Evolutionary conservation across 2,329 filamentous ascomycete species (phyloP).

Genomic region (Leptographium galeiforme): DNA sequence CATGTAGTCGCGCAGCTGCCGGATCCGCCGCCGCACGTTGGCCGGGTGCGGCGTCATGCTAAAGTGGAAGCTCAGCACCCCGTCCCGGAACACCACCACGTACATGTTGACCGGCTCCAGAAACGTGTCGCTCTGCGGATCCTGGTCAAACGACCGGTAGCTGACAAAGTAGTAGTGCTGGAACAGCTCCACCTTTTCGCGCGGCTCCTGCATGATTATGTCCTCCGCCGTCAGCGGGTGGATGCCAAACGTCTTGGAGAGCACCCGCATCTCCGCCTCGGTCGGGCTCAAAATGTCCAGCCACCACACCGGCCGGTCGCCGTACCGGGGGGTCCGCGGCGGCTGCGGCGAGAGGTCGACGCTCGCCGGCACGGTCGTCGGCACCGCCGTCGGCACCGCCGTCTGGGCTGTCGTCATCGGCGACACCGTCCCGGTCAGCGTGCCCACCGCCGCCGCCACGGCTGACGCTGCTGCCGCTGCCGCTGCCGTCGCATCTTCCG

Average conservation of each 20-base stretch:
- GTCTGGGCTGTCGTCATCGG: neutral
- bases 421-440: neutral
- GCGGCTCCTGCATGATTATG: conserved; percentile 92
- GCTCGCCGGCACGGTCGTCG: conserved; percentile 8
- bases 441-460: neutral
- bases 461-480: neutral
- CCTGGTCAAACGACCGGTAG: conserved; percentile 95
- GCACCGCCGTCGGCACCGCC: neutral
- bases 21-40: conserved; percentile 85
- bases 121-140: conserved; percentile 76
- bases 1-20: conserved; percentile 86
- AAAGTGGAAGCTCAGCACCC: conserved; percentile 93
- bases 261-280: conserved; percentile 87
- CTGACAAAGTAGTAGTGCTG: conserved; percentile 98
- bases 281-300: conserved; percentile 84
- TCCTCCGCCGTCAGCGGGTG: conserved; percentile 93
- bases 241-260: conserved; percentile 87
- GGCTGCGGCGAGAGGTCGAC: conserved; percentile 8
- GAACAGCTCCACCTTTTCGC: conserved; percentile 96
- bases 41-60: conserved; percentile 91
- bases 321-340: conserved; percentile 32
- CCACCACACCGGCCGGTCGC: conserved; percentile 91
- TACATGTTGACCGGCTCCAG: conserved; percentile 96
- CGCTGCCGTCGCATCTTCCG: neutral
- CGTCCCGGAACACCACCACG: conserved; percentile 89